Evolutionary conservation across 371 early-diverging fungal species (phyloP), one percentile per base, ranked within the genome.

Genomic region (Mortierella sp.): DNA sequence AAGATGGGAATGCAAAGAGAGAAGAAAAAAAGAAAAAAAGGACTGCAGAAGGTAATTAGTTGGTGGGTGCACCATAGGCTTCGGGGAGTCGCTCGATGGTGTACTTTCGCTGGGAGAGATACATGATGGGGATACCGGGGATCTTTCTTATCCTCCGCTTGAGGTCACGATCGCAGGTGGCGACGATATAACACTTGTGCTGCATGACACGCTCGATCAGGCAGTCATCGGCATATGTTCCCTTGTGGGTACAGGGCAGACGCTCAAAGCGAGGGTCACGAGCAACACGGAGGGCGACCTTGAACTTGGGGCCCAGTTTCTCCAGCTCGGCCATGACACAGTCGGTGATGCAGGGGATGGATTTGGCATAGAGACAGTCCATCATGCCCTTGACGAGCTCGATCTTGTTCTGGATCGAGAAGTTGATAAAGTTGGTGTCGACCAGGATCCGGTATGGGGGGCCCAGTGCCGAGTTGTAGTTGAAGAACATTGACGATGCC

Each of bases 201-300:
- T 96, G 97, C 91, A 94, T 98, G 7, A 99, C 94, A 45, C 99
- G 90, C 68, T 98, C 93, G 4, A 99, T 97, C 52, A 99, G 89
- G 86, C 99, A 99, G 91, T 99, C 99, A 93, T 99, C 99, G 41
- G 99, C 99, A 91, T 99, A 99, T 2, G 99, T 99, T 44, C 99
- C 99, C 79, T 97, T 98, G 88, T 99, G 99, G 64, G 96, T 92
- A 88, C 99, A 99, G 16, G 97, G 96, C 48, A 99, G 88, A 34
- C 98, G 90, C 77, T 99, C 97, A 85, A 98, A 98, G 37, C 99
- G 90, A 34, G 98, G 97, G 77, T 98, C 99, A 26, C 98, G 92
- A 1, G 99, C 99, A 47, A 97, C 93, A 55, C 92, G 90, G 71
- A 99, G 87, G 2, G 99, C 99, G 66, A 99, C 93, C 34, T 99